These are phyloP conservation scores for Aegle marmelos DNA, from an alignment of 345 rosid species.

Conservation along the genomic window DNA sequence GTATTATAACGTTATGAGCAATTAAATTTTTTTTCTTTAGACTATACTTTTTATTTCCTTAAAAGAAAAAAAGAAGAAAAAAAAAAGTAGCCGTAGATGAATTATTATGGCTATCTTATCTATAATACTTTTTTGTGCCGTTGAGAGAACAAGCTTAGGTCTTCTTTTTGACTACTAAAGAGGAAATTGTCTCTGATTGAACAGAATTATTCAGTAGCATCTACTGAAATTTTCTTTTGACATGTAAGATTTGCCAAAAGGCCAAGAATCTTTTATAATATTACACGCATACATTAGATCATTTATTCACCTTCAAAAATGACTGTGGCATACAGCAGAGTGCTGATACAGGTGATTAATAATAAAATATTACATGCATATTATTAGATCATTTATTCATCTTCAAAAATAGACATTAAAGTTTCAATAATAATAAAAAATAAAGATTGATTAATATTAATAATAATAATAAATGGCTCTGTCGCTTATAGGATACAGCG, in stretches of 20 bases:
- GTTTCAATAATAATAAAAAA: too few species aligned
- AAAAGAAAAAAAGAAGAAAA: neutral
- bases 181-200: neutral
- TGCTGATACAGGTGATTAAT: too few species aligned
- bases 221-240: neutral
- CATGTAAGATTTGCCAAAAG: neutral
- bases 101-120: conserved; percentile 25
- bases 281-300: neutral
- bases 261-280: neutral
- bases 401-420: too few species aligned
- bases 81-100: conserved; percentile 12
- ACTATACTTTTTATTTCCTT: neutral
- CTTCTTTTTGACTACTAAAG: conserved; percentile 28
- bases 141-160: conserved; percentile 16
- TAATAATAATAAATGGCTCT: too few species aligned
- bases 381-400: too few species aligned
- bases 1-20: too few species aligned
- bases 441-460: too few species aligned
- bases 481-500: too few species aligned
- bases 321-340: too few species aligned
- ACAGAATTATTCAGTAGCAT: neutral
- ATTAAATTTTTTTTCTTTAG: too few species aligned
- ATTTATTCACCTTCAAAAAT: too few species aligned
- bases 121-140: neutral
- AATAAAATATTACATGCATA: too few species aligned